A percentile compares a stretch with the other conserved stretches of the same genome.
Evolutionary conservation across 2,329 filamentous ascomycete genomes (phyloP).

Genomic region (Pseudogymnoascus sp.): DNA sequence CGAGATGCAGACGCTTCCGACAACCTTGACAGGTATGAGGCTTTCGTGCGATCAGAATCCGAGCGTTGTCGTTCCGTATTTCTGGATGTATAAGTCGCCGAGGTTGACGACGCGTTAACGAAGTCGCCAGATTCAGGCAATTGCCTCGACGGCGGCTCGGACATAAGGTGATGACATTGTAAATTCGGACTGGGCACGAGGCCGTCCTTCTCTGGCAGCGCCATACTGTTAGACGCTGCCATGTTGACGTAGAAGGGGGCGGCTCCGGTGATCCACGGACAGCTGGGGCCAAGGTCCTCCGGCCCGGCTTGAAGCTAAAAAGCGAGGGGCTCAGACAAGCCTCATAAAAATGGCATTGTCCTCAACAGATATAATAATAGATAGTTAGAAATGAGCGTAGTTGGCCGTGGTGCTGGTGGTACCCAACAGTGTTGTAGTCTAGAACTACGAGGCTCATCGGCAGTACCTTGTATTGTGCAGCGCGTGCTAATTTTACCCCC

Average conservation of each 20-base stretch:
- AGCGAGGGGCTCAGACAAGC: neutral
- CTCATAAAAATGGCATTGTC: neutral
- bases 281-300: neutral
- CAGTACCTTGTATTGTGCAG: neutral
- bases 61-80: neutral
- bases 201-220: conserved; percentile 5
- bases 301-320: conserved; percentile 5
- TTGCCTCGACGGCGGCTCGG: neutral
- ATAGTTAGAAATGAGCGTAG: neutral
- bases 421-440: conserved; percentile 1
- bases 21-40: neutral
- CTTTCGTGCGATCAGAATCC: conserved; percentile 1
- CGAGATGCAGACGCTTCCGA: neutral
- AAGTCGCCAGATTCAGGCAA: neutral
- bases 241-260: neutral
- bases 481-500: conserved; percentile 4
- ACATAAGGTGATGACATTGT: neutral
- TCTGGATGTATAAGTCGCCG: neutral
- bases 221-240: conserved; percentile 4
- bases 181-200: neutral
- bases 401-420: neutral
- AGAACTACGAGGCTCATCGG: neutral
- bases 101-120: neutral
- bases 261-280: neutral
- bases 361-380: conserved; percentile 7